phyloP scores from a whole-genome alignment of 2,329 filamentous ascomycete species.

The Sporothrix humicola region DNA sequence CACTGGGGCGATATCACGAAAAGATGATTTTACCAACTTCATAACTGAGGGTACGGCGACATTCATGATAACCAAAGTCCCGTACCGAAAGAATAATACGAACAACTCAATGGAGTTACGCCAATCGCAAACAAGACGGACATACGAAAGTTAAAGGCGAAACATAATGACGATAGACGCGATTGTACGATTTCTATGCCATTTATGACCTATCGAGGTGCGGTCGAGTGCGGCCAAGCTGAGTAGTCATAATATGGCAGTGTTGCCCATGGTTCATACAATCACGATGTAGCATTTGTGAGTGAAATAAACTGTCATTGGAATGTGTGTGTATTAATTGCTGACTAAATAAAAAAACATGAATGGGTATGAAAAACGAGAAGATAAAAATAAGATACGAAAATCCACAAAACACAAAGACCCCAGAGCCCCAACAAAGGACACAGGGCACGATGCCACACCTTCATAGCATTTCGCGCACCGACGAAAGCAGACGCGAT shows the following conservation, averaged over 20 bases:
- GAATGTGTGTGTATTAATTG: neutral
- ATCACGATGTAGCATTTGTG: neutral
- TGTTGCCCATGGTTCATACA: neutral
- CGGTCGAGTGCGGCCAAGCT: neutral
- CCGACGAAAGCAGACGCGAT: neutral
- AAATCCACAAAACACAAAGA: neutral
- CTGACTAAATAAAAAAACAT: neutral
- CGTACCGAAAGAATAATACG: neutral
- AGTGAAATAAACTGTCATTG: neutral
- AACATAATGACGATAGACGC: no score
- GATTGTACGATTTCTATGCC: neutral
- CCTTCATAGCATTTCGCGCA: neutral
- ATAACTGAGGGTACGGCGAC: neutral
- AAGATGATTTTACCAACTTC: neutral
- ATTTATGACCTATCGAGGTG: neutral
- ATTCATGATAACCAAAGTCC: neutral
- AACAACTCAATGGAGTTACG: neutral
- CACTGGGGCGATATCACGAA: neutral
- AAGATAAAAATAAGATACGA: neutral
- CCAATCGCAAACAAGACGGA: neutral
- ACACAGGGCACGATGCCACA: neutral
- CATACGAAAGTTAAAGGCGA: neutral
- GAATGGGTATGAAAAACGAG: neutral
- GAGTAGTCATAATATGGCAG: conserved; percentile 6
- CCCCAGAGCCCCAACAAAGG: neutral